Evolutionary conservation across 2,329 filamentous ascomycete genomes (phyloP).

Genomic region (Aphanocladium album): DNA sequence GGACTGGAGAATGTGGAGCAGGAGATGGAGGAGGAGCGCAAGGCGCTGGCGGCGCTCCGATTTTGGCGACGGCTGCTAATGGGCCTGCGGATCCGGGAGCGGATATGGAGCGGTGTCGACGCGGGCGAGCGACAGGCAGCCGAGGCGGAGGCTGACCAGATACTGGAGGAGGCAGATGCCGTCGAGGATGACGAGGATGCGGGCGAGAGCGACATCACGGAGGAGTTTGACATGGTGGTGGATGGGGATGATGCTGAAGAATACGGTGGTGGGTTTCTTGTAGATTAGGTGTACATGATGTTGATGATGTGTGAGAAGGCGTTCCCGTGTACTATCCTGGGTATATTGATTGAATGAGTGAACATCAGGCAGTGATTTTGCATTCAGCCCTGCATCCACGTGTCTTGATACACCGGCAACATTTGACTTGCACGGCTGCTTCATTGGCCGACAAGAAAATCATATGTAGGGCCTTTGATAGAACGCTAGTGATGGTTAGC

Average conservation of each 20-base stretch:
- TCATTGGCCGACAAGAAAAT: too few species aligned
- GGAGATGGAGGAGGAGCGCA: conserved; percentile 62
- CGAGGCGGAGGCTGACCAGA: conserved; percentile 26
- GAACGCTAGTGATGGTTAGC: too few species aligned
- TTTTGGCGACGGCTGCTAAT: conserved; percentile 67
- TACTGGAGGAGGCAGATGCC: conserved; percentile 20
- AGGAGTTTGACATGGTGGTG: conserved; percentile 38
- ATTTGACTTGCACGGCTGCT: too few species aligned
- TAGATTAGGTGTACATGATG: conserved; percentile 24
- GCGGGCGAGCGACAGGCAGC: conserved; percentile 40
- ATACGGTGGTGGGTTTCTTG: conserved; percentile 43
- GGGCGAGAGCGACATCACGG: conserved; percentile 36
- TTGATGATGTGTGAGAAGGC: background rate
- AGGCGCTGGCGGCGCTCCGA: conserved; percentile 66
- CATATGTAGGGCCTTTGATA: too few species aligned
- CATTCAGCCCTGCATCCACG: too few species aligned
- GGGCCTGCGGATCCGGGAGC: conserved; percentile 68
- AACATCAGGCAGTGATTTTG: too few species aligned
- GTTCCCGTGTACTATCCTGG: too few species aligned
- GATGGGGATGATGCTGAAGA: conserved; percentile 31
- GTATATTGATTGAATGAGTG: background rate
- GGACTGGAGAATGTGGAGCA: conserved; percentile 63
- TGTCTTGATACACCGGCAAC: too few species aligned
- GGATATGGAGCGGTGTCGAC: conserved; percentile 59
- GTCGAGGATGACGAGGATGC: conserved; percentile 31